These are phyloP conservation scores for Cicer arietinum DNA, from an alignment of 306 rosid genomes.

Conservation along the genomic window DNA sequence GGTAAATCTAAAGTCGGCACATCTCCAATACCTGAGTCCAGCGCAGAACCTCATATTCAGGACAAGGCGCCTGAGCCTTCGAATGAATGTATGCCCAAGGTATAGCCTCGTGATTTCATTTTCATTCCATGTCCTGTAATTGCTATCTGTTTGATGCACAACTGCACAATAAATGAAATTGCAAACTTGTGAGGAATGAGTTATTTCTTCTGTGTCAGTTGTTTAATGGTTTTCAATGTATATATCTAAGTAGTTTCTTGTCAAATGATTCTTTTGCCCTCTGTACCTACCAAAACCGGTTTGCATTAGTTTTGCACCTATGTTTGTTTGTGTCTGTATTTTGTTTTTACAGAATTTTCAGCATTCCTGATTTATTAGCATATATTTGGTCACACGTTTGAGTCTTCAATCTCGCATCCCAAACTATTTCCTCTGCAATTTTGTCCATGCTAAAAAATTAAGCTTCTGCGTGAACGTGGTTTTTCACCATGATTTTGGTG, in stretches of 20 bases:
- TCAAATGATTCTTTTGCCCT: conserved; percentile 4
- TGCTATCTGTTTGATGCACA: neutral
- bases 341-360: neutral
- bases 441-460: too few species aligned
- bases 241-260: conserved; percentile 19
- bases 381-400: too few species aligned
- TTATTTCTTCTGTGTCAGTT: conserved; percentile 17
- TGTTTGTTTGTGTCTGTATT: conserved; percentile 28
- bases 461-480: too few species aligned
- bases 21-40: conserved; percentile 58
- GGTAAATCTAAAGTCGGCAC: conserved; percentile 61
- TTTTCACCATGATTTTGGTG: too few species aligned
- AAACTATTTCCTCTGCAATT: too few species aligned
- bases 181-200: neutral
- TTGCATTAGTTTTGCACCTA: conserved; percentile 19
- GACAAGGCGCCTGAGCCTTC: conserved; percentile 57
- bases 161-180: conserved; percentile 7
- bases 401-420: too few species aligned
- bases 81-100: conserved; percentile 71
- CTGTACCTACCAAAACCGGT: neutral
- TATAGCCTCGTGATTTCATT: conserved; percentile 44
- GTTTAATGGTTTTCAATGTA: conserved; percentile 11
- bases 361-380: conserved; percentile 26
- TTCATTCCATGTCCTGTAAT: conserved; percentile 14
- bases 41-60: conserved; percentile 49